A percentile compares a stretch with the other conserved stretches of the same genome.
Conservation (phyloP, 2,329 filamentous ascomycete species). For the Ambrosiella cleistominuta region DNA sequence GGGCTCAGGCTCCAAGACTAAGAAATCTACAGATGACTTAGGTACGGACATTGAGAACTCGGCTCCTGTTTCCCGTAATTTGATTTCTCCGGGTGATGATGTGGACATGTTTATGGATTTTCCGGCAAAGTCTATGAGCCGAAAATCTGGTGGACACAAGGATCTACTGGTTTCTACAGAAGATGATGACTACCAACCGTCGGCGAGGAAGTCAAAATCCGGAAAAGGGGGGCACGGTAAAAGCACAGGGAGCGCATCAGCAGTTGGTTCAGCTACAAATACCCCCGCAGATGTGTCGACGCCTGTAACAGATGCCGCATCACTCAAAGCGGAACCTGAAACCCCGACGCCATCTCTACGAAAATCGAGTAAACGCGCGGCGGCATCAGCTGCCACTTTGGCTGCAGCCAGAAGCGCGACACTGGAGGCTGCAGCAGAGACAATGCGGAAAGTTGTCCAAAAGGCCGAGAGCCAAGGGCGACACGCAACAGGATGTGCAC, state of each 20-base stretch:
- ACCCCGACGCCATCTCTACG: constrained; percentile 5
- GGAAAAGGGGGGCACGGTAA: neutral
- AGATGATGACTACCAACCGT: constrained; percentile 8
- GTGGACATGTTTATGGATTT: constrained; percentile 13
- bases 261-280: constrained; percentile 14
- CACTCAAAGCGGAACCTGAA: neutral
- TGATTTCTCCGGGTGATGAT: constrained; percentile 13
- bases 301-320: neutral
- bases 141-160: neutral
- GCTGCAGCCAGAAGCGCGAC: constrained; percentile 8
- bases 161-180: neutral
- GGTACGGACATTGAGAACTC: constrained; percentile 11
- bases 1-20: constrained; percentile 17
- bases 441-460: constrained; percentile 37
- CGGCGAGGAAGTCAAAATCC: constrained; percentile 4
- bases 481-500: constrained; percentile 44
- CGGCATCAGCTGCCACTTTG: constrained; percentile 13
- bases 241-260: constrained; percentile 6
- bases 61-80: neutral
- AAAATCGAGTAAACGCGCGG: constrained; percentile 10
- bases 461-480: constrained; percentile 38
- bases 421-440: constrained; percentile 9
- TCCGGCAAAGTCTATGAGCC: neutral
- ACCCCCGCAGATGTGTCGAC: constrained; percentile 7
- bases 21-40: constrained; percentile 16